Percentiles rank a stretch among this genome's conserved stretches.
Conservation (phyloP, 345 rosid genomes). For the Eucalyptus marginata region DNA sequence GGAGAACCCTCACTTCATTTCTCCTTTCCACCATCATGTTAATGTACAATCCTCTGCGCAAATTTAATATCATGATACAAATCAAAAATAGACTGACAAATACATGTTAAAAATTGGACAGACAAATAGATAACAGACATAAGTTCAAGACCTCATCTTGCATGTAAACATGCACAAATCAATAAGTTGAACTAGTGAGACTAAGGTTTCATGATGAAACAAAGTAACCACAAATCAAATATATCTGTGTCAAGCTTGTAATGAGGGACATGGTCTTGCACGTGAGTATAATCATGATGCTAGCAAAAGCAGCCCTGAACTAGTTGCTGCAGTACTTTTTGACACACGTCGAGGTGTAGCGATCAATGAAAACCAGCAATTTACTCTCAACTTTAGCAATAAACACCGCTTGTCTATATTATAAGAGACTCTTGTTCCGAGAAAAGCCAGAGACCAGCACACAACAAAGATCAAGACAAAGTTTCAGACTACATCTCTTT, state of each 20-base stretch:
- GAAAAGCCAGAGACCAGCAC: not conserved
- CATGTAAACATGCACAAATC: not conserved
- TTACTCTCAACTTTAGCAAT: not conserved
- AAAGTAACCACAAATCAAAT: not conserved
- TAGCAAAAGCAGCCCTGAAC: not conserved
- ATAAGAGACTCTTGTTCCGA: not conserved
- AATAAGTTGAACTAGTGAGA: not conserved
- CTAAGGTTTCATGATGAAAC: not conserved
- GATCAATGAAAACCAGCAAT: not conserved
- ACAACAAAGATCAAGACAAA: not conserved
- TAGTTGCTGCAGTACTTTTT: not conserved
- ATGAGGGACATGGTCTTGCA: not conserved
- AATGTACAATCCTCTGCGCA: not conserved
- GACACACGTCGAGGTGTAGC: not conserved
- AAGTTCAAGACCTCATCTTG: not conserved
- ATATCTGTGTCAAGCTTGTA: not conserved
- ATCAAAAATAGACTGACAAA: not conserved
- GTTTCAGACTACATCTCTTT: not conserved
- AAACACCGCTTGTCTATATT: not conserved
- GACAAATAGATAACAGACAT: not conserved
- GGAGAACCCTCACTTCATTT: not conserved
- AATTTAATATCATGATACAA: not conserved
- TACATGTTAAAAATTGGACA: not conserved
- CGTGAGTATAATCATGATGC: not conserved
- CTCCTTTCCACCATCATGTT: not conserved